Evolutionary conservation across 352 stramenopile species (phyloP).

Genomic region (Elongisporangium undulatum): DNA sequence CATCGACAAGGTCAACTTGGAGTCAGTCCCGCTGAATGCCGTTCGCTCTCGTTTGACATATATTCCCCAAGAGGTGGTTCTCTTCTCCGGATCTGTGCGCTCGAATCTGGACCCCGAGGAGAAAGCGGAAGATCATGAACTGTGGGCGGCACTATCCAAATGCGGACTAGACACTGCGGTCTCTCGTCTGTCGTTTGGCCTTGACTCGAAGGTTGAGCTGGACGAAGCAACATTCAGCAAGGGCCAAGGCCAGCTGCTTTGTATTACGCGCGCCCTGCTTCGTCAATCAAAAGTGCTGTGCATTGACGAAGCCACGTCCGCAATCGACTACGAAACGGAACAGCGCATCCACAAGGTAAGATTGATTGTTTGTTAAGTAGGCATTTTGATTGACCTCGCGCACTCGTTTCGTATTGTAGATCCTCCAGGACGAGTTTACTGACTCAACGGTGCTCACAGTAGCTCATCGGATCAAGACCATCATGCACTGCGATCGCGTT

Average conservation of each 20-base stretch:
- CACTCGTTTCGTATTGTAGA: constrained; percentile 24
- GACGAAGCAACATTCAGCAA: constrained; percentile 58
- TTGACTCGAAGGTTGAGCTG: constrained; percentile 45
- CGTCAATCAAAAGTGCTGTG: constrained; percentile 92
- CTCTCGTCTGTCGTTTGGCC: constrained; percentile 29
- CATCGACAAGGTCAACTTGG: constrained; percentile 75
- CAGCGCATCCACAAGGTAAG: constrained; percentile 60
- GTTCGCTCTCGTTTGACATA: constrained; percentile 74
- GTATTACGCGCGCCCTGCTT: constrained; percentile 77
- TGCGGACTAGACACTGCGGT: constrained; percentile 45
- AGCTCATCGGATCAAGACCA: constrained; percentile 95
- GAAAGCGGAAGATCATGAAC: constrained; percentile 27
- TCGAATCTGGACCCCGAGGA: constrained; percentile 80
- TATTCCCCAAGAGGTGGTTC: constrained; percentile 76
- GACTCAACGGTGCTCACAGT: constrained; percentile 96
- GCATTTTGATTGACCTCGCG: background rate
- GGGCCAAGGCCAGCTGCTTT: constrained; percentile 72
- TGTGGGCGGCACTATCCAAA: constrained; percentile 55
- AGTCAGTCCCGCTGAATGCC: constrained; percentile 48
- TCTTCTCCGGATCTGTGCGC: constrained; percentile 80
- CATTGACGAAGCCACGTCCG: constrained; percentile 89
- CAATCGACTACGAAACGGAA: constrained; percentile 90
- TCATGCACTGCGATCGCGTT: constrained; percentile 92
- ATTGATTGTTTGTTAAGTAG: background rate
- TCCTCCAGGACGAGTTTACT: constrained; percentile 90